Percentiles rank a stretch among this genome's conserved stretches.
phyloP scores from a whole-genome alignment of 179 eudicot species.

The Heliamphora ciliata region DNA sequence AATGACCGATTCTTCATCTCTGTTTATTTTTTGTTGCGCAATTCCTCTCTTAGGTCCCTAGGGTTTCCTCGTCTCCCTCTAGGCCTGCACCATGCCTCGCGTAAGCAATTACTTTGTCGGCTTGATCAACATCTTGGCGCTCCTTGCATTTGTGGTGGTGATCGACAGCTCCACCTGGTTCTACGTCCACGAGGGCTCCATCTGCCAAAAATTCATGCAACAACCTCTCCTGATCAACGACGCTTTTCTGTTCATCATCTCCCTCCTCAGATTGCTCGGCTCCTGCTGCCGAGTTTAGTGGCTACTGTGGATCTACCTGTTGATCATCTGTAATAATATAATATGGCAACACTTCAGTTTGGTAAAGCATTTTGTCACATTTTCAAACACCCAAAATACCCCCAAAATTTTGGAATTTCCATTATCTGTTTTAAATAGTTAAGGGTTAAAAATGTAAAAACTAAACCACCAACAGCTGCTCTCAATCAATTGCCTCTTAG shows the following conservation, averaged over 20 bases:
- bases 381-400: too few relatives aligned
- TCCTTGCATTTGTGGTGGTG: constrained; percentile 25
- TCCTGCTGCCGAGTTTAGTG: constrained; percentile 25
- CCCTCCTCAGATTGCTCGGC: constrained; percentile 39
- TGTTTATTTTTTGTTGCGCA: too few relatives aligned
- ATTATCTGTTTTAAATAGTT: too few relatives aligned
- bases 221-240: constrained; percentile 34
- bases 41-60: too few relatives aligned
- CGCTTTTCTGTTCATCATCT: constrained; percentile 25
- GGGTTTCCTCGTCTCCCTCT: too few relatives aligned
- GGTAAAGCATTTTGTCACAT: too few relatives aligned
- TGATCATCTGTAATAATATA: constrained; percentile 9
- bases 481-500: too few relatives aligned
- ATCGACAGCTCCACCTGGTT: constrained; percentile 26
- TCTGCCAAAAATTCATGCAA: constrained; percentile 31
- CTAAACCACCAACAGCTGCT: too few relatives aligned
- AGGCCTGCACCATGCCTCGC: constrained; percentile 7
- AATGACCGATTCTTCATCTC: too few relatives aligned
- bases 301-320: constrained; percentile 39
- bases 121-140: constrained; percentile 29
- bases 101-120: constrained; percentile 37
- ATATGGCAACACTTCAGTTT: too few relatives aligned
- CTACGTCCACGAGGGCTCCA: constrained; percentile 20
- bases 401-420: too few relatives aligned
- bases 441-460: too few relatives aligned